Percentiles rank a stretch among this genome's conserved stretches.
Evolutionary conservation across 257 asterid species (phyloP).

Genomic region (Solanum bulbocastanum): DNA sequence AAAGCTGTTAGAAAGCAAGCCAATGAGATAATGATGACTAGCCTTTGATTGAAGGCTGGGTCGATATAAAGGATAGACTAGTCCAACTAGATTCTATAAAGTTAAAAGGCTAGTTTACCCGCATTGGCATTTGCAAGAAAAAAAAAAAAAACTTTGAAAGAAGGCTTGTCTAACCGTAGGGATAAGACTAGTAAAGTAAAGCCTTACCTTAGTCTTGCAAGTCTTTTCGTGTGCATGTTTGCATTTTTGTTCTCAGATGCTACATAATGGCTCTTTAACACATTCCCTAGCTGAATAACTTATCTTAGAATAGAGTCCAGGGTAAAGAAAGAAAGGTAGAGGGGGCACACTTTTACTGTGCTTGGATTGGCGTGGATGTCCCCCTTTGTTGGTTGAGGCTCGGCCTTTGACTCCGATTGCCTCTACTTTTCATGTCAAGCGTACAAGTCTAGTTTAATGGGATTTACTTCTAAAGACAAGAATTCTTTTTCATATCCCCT

Average conservation of each 20-base stretch:
- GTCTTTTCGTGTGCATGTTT: neutral
- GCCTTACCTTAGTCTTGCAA: neutral
- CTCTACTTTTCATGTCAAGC: too few relatives aligned
- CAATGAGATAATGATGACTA: neutral
- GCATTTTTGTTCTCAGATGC: neutral
- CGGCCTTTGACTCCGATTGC: too few relatives aligned
- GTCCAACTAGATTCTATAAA: neutral
- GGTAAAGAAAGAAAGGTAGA: neutral
- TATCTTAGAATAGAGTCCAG: neutral
- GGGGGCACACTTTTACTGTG: neutral
- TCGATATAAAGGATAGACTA: neutral
- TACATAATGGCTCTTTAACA: neutral
- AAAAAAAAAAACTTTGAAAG: too few relatives aligned
- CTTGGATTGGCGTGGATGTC: neutral
- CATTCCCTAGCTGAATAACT: neutral
- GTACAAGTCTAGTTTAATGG: too few relatives aligned
- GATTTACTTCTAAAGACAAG: too few relatives aligned
- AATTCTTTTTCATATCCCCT: too few relatives aligned
- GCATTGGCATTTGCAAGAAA: neutral
- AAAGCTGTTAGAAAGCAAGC: too few relatives aligned
- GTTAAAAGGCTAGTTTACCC: neutral
- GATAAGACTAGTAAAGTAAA: neutral
- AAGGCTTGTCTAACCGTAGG: too few relatives aligned
- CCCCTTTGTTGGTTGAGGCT: too few relatives aligned
- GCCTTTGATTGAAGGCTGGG: neutral